These are phyloP conservation scores for Discostella stelligeroides DNA, from an alignment of 108 stramenopile species.

Conservation along the genomic window DNA sequence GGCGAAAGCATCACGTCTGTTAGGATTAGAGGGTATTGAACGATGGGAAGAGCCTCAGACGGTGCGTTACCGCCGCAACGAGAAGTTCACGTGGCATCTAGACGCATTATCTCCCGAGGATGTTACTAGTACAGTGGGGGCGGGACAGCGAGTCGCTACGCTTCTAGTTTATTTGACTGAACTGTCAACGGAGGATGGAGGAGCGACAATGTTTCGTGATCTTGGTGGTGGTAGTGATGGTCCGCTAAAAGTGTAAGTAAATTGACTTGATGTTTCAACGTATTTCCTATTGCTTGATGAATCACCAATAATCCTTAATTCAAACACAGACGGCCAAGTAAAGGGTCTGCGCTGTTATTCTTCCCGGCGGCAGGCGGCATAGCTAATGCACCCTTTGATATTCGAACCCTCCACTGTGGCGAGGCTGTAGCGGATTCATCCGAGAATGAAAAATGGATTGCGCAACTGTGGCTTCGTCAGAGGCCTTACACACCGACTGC, in stretches of 20 bases:
- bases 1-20: conserved; percentile 74
- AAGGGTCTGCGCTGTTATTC: conserved; percentile 82
- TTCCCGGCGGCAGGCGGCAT: conserved; percentile 86
- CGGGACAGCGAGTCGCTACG: conserved; percentile 79
- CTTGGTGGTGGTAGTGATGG: conserved; percentile 42
- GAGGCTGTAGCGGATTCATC: conserved; percentile 63
- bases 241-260: conserved; percentile 60
- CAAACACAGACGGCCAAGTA: conserved; percentile 59
- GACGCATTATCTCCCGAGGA: conserved; percentile 74
- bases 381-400: conserved; percentile 73
- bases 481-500: conserved; percentile 63
- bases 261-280: too few relatives aligned
- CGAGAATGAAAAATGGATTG: conserved; percentile 76
- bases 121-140: conserved; percentile 29
- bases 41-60: conserved; percentile 87
- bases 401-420: conserved; percentile 82
- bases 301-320: too few relatives aligned
- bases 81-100: conserved; percentile 87
- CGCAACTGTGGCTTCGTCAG: conserved; percentile 78
- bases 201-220: conserved; percentile 85
- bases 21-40: conserved; percentile 69
- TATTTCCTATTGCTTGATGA: too few relatives aligned
- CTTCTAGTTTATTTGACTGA: conserved; percentile 80
- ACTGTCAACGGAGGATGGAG: conserved; percentile 57
- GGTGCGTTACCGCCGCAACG: conserved; percentile 71